These are phyloP conservation scores for Backusella mclennaniae DNA, from an alignment of 192 early-diverging fungal species.

Conservation along the genomic window DNA sequence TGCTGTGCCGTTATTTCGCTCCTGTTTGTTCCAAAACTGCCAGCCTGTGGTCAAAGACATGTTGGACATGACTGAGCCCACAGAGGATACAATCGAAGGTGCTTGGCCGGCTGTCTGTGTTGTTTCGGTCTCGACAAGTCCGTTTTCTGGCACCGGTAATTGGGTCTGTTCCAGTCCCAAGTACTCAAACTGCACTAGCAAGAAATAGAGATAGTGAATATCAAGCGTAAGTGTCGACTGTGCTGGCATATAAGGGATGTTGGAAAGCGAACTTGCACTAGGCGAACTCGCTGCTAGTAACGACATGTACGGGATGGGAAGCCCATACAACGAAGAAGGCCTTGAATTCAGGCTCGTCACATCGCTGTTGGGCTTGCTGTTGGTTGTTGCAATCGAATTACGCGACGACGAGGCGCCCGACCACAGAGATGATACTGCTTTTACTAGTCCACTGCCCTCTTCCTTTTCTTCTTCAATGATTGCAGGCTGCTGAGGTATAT, in stretches of 20 bases:
- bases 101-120: conserved; percentile 40
- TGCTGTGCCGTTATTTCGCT: background rate
- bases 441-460: background rate
- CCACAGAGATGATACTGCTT: conserved; percentile 19
- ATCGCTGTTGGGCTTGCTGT: background rate
- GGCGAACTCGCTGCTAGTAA: conserved; percentile 30
- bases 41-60: conserved; percentile 28
- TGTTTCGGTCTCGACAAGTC: conserved; percentile 33
- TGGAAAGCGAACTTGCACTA: conserved; percentile 23
- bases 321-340: conserved; percentile 22
- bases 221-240: conserved; percentile 33
- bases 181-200: conserved; percentile 41
- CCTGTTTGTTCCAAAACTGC: conserved; percentile 34
- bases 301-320: conserved; percentile 29
- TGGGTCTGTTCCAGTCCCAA: conserved; percentile 37
- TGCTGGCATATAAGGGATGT: conserved; percentile 15
- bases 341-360: conserved; percentile 11
- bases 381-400: conserved; percentile 3
- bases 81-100: conserved; percentile 41
- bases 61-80: conserved; percentile 37
- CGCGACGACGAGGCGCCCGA: background rate
- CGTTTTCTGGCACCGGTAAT: conserved; percentile 24
- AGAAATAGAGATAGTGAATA: conserved; percentile 42
- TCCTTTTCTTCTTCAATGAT: conserved; percentile 9
- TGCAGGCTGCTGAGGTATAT: background rate